Evolutionary conservation across 108 stramenopile genomes (phyloP), one percentile per base, ranked within the genome.

Genomic region (Pseudonitzschia pungens): DNA sequence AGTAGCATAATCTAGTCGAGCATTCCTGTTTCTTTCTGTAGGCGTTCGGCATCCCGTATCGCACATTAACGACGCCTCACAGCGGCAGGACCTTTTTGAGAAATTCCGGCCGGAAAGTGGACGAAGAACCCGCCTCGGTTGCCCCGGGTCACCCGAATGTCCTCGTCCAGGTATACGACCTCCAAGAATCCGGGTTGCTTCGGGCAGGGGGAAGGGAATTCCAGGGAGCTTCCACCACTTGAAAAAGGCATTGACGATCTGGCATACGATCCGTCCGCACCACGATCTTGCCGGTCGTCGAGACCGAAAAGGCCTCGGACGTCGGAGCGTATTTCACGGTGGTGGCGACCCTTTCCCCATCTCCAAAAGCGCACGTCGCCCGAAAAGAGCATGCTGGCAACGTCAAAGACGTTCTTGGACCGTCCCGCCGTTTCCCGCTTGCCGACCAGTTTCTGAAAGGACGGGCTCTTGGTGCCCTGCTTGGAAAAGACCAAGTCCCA

Each of bases 81-180:
- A 48, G 45, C 44, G 54, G 43, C 71, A 78, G 43, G 3, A 71
- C 52, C 36, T 74, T 20, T 48, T 82, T 66, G 18, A 81, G 64
- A 69, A 72, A 82, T 5, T 36, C 45, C 79, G 16, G 85, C 82
- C 18, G 77, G 77, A 42, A 87, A 77, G 50, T 87, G 86, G 28
- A 87, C 76, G 71, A 84, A 84, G 14, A 87, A 54, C 11, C 86
- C 86, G 28, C 86, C 83, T 14, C 81, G 63, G 70, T 82, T 84
- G 11, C 86, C 86, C 26, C 43, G 57, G 33, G 80, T 87, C 28
- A 87, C 67, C 33, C 83, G 77, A 67, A 86, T 80, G 51, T 86
- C 85, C 8, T 78, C 32, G 69, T 86, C 85, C 70, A 86, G 43
- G 54, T 86, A 86, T 21, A 86, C 24, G 32, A 86, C 73, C 18